Percentiles rank a stretch among this genome's conserved stretches.
Conservation (phyloP, 305 asterid genomes). For the Fraxinus platypoda region DNA sequence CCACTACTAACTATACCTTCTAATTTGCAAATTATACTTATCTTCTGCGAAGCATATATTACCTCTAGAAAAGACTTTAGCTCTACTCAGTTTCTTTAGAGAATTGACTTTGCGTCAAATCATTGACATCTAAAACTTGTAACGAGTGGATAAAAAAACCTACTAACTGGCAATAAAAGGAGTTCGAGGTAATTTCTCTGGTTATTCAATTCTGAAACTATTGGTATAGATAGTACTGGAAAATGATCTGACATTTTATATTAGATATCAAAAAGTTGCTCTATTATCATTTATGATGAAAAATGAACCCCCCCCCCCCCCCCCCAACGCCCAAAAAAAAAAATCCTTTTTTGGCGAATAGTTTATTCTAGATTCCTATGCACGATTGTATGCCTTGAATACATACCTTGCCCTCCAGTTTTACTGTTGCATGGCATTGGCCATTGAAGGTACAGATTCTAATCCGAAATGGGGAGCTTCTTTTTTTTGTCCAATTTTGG, state of each 20-base stretch:
- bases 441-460: background rate
- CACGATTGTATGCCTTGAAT: background rate
- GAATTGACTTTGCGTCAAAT: background rate
- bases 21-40: constrained; percentile 11
- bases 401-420: background rate
- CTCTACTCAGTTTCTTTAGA: background rate
- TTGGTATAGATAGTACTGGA: background rate
- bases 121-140: background rate
- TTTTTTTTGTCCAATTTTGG: background rate
- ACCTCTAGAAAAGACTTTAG: background rate
- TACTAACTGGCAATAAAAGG: background rate
- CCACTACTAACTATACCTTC: constrained; percentile 10
- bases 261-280: background rate
- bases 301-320: background rate
- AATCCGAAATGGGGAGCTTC: background rate
- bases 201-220: background rate
- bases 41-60: background rate
- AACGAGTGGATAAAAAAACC: background rate
- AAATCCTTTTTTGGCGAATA: background rate
- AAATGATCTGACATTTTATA: background rate
- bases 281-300: background rate
- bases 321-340: background rate
- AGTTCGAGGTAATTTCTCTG: background rate
- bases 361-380: background rate
- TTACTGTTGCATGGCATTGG: background rate